Evolutionary conservation across 148 eudicot genomes (phyloP), one percentile per base, ranked within the genome.

Genomic region (Chenopodium album): DNA sequence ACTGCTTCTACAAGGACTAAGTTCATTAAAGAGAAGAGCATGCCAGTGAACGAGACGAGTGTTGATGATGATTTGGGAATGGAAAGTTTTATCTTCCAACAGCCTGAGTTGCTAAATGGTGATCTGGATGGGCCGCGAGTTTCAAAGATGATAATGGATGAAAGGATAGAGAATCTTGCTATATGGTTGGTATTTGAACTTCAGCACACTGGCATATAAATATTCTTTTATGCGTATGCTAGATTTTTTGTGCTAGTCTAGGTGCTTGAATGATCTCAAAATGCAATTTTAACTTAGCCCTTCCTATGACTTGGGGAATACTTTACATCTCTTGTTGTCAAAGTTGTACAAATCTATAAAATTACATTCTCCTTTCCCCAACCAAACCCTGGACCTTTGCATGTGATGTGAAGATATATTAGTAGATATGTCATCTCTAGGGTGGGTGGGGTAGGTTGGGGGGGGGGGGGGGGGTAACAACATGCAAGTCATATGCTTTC

Each of bases 101-200:
- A 88, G 50, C 34, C 86, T 34, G 90, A 86, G 65, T 78, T 82
- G 65, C 63, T 79, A 31, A 85, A 84, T 71, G 91, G 88, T 86
- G 86, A 84, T 41, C 82, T 80, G 17, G 92, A 80, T 75, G 76
- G 85, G 84, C 95, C 88, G 41, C 89, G 93, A 37, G 83, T 90
- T 80, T 63, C 98, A 23, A 87, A 85, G 73, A 85, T 83, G 76
- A 98, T 91, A 86, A 91, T 95, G 98, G 98, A 93, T 88, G 94
- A 91, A 84, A 90, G 98, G 88, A 89, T 95, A 75, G 97, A 93
- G 78, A 95, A 86, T 85, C 93, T 95, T 67, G 98, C 98, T 65
- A 89, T 78, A 86, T 80, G 96, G 98, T 95, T 81, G 82, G 92
- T 84, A 79, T 59, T 60, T 59, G 70, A 32, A 22, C 73, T 66